These are phyloP conservation scores for Coprinellus micaceus DNA, from an alignment of 768 basidiomycete genomes.

Conservation along the genomic window DNA sequence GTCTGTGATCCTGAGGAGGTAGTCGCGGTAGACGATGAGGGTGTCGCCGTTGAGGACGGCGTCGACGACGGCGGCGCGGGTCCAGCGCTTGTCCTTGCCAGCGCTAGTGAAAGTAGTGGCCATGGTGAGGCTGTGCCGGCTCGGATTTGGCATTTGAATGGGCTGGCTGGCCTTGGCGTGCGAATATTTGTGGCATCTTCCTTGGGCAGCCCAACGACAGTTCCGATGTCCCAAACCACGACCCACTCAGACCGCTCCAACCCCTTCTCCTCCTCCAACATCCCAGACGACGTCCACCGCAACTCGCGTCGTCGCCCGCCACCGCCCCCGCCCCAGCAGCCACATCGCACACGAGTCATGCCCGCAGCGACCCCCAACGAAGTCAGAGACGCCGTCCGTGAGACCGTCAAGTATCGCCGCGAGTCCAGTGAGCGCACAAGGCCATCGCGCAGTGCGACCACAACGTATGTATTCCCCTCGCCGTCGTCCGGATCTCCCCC, in stretches of 20 bases:
- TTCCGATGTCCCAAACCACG: slow-evolving; percentile 29
- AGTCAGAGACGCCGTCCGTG: slow-evolving; percentile 62
- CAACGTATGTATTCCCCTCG: slow-evolving; percentile 33
- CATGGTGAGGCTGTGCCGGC: neutral
- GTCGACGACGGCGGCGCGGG: slow-evolving; percentile 52
- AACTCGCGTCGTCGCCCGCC: slow-evolving; percentile 21
- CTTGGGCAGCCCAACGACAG: slow-evolving; percentile 13
- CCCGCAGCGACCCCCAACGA: slow-evolving; percentile 22
- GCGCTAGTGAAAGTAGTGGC: neutral
- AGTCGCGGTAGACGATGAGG: slow-evolving; percentile 69
- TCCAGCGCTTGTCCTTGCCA: slow-evolving; percentile 19
- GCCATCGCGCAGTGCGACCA: slow-evolving; percentile 59
- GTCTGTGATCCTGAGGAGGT: slow-evolving; percentile 61
- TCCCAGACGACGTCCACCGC: slow-evolving; percentile 45
- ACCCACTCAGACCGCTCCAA: slow-evolving; percentile 30
- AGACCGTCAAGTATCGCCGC: slow-evolving; percentile 60
- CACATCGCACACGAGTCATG: neutral
- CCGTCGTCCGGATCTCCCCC: slow-evolving; percentile 4
- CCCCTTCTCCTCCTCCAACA: slow-evolving; percentile 42
- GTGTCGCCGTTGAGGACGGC: slow-evolving; percentile 73
- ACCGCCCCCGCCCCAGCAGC: slow-evolving; percentile 37
- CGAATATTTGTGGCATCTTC: slow-evolving; percentile 17
- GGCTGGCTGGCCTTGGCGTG: no score
- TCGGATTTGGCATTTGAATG: neutral
- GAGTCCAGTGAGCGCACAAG: slow-evolving; percentile 35